Evolutionary conservation across 192 early-diverging fungal genomes (phyloP).

Genomic region (Paraglomus occultum): DNA sequence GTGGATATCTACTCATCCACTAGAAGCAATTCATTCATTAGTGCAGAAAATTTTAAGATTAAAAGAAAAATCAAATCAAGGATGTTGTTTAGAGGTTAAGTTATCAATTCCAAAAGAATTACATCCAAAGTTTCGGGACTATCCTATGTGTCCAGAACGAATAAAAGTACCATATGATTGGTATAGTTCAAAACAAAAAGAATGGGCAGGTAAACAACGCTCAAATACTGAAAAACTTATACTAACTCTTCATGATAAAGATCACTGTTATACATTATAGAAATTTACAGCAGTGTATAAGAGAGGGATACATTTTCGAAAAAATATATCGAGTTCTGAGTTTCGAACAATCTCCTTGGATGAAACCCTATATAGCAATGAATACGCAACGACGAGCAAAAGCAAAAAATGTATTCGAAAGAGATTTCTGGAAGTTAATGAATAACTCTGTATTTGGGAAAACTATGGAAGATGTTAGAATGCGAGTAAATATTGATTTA

Average conservation of each 20-base stretch:
- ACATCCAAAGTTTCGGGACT: not conserved
- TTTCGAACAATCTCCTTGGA: conserved; percentile 15
- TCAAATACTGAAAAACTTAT: conserved; percentile 18
- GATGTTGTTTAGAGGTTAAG: conserved; percentile 24
- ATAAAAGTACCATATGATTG: conserved; percentile 14
- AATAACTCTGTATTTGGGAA: conserved; percentile 26
- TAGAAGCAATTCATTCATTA: conserved; percentile 1
- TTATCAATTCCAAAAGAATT: conserved; percentile 25
- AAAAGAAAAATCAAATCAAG: conserved; percentile 14
- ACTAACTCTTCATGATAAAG: conserved; percentile 2
- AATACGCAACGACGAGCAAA: conserved; percentile 23
- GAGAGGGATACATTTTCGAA: not conserved
- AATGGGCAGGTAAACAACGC: not conserved
- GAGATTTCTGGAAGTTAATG: conserved; percentile 25
- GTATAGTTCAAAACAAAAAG: conserved; percentile 1
- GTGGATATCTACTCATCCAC: not conserved
- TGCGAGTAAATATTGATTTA: conserved; percentile 5
- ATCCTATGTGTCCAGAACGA: conserved; percentile 14
- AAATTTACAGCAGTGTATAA: conserved; percentile 21
- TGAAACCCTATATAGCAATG: not conserved
- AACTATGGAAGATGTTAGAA: conserved; percentile 17
- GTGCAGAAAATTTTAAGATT: conserved; percentile 8
- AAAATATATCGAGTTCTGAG: conserved; percentile 11
- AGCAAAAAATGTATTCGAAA: conserved; percentile 24
- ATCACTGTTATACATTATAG: conserved; percentile 10